Evolutionary conservation across 75 land plant species (phyloP).

Genomic region (Isoetes taiwanensis): DNA sequence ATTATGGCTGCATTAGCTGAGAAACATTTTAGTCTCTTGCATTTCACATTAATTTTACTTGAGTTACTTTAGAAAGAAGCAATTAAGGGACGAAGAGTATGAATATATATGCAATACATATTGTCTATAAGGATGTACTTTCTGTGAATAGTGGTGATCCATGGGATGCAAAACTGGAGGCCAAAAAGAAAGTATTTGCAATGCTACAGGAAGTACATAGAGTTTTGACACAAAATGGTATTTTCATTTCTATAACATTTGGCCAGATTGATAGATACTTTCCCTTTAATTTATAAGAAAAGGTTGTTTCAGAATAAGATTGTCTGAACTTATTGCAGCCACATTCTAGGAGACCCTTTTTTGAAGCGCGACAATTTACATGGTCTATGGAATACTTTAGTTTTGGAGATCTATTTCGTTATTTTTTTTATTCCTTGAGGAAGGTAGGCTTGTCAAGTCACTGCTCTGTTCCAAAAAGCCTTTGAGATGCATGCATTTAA

Average conservation of each 20-base stretch:
- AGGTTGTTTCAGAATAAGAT: not conserved
- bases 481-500: no score
- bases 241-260: slow-evolving; percentile 79
- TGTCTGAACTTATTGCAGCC: slow-evolving; percentile 38
- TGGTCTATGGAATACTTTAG: slow-evolving; percentile 78
- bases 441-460: slow-evolving; percentile 53
- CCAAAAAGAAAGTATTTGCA: slow-evolving; percentile 39
- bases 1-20: not conserved
- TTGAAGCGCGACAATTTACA: slow-evolving; percentile 46
- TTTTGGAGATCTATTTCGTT: slow-evolving; percentile 89
- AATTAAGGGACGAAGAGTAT: no score
- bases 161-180: slow-evolving; percentile 60
- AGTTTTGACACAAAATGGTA: slow-evolving; percentile 65
- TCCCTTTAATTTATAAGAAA: not conserved
- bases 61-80: not conserved
- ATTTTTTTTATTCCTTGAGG: slow-evolving; percentile 67
- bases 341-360: slow-evolving; percentile 77
- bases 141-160: slow-evolving; percentile 95
- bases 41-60: slow-evolving; percentile 1
- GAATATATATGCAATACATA: not conserved
- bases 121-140: slow-evolving; percentile 54
- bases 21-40: not conserved
- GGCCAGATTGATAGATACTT: slow-evolving; percentile 49
- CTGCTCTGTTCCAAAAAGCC: no score
- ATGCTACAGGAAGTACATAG: slow-evolving; percentile 72